phyloP scores from a whole-genome alignment of 2,329 filamentous ascomycete species.

The Pseudonectria buxi region DNA sequence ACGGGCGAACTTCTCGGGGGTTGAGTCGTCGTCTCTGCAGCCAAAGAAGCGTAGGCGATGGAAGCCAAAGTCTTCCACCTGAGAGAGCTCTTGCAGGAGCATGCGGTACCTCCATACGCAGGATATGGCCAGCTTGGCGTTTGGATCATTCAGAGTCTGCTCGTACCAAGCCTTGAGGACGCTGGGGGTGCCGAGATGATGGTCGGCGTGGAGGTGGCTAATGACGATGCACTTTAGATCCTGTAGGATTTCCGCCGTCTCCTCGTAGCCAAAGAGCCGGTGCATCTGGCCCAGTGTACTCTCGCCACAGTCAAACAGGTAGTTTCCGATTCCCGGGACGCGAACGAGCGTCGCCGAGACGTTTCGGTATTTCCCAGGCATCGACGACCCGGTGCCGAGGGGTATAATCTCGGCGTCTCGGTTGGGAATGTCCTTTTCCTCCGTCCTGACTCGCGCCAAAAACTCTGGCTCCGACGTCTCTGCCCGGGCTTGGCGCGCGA shows the following conservation, averaged over 20 bases:
- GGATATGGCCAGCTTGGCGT: constrained; percentile 54
- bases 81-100: constrained; percentile 73
- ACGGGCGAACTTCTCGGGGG: constrained; percentile 33
- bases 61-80: constrained; percentile 71
- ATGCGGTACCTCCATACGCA: constrained; percentile 64
- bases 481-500: constrained; percentile 44
- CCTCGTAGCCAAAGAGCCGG: constrained; percentile 60
- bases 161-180: constrained; percentile 80
- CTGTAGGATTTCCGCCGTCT: constrained; percentile 64
- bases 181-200: constrained; percentile 78
- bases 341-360: constrained; percentile 83
- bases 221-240: constrained; percentile 84
- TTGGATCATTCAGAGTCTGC: constrained; percentile 32
- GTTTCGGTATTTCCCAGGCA: constrained; percentile 90
- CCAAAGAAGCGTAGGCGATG: constrained; percentile 37
- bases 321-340: constrained; percentile 79
- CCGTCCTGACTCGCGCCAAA: constrained; percentile 39
- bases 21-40: constrained; percentile 25
- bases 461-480: constrained; percentile 39
- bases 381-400: constrained; percentile 83
- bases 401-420: constrained; percentile 76
- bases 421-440: constrained; percentile 61
- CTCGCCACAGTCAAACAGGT: constrained; percentile 87
- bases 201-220: constrained; percentile 92
- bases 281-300: constrained; percentile 83